Conservation (phyloP, 148 eudicot genomes). For the Pharnaceum exiguum region DNA sequence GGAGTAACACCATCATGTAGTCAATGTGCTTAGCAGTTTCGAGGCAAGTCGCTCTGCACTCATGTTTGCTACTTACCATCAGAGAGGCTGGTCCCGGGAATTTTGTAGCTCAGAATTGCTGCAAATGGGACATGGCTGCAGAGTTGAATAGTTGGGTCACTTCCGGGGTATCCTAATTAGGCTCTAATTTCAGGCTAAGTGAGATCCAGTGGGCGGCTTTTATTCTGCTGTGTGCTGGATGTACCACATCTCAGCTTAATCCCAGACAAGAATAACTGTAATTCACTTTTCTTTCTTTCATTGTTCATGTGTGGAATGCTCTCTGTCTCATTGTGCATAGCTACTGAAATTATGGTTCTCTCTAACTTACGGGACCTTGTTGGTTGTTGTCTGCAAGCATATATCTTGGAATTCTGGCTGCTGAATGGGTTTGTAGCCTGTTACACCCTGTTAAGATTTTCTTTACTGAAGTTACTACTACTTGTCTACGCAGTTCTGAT, state of each 20-base stretch:
- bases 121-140: neutral
- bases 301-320: neutral
- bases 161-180: neutral
- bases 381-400: too few relatives aligned
- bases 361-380: too few relatives aligned
- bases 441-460: neutral
- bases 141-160: neutral
- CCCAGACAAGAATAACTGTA: constrained; percentile 58
- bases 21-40: too few relatives aligned
- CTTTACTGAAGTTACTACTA: constrained; percentile 1
- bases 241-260: constrained; percentile 96
- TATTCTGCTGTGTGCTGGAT: constrained; percentile 86
- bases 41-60: neutral
- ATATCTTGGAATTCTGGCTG: too few relatives aligned
- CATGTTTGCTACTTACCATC: neutral
- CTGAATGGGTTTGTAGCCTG: neutral
- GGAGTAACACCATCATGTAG: too few relatives aligned
- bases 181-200: constrained; percentile 60
- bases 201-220: constrained; percentile 99
- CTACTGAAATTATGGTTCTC: too few relatives aligned
- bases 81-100: neutral
- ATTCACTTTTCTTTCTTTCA: neutral
- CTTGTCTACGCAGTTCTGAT: constrained; percentile 66
- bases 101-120: neutral
- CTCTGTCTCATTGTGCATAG: too few relatives aligned